A percentile compares a stretch with the other conserved stretches of the same genome.
These are phyloP conservation scores for Sclerotinia subarctica DNA, from an alignment of 2,329 filamentous ascomycete species.

Conservation along the genomic window DNA sequence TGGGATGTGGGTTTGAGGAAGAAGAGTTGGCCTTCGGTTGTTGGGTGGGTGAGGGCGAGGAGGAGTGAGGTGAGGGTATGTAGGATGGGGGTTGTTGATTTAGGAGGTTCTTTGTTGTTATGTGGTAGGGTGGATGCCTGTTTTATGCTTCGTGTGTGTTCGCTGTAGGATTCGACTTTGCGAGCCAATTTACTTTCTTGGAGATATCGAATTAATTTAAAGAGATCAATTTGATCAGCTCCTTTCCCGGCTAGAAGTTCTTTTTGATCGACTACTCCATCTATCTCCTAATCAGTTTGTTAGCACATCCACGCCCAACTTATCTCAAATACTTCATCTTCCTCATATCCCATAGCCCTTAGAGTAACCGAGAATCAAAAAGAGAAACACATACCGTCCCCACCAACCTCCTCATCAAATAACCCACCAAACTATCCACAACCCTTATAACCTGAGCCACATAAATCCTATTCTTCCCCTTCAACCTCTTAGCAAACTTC, in stretches of 20 bases:
- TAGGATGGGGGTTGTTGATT: constrained; percentile 34
- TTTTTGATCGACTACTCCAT: constrained; percentile 68
- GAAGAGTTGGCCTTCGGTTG: constrained; percentile 65
- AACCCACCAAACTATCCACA: constrained; percentile 71
- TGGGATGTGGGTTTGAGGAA: constrained; percentile 47
- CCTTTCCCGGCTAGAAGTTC: constrained; percentile 78
- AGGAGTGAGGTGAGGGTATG: constrained; percentile 67
- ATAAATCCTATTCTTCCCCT: constrained; percentile 88
- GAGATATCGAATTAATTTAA: constrained; percentile 82
- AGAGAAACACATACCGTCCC: constrained; percentile 44
- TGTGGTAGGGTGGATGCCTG: constrained; percentile 20
- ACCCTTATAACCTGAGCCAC: constrained; percentile 83
- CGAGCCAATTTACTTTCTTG: constrained; percentile 89
- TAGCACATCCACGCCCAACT: not conserved
- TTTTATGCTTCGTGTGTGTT: constrained; percentile 46
- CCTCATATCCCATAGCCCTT: not conserved
- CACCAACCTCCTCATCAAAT: constrained; percentile 56
- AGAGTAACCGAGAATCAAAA: not conserved
- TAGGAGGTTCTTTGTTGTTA: constrained; percentile 4
- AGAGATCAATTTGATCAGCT: constrained; percentile 92
- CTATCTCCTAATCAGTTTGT: constrained; percentile 42
- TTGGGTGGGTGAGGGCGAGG: constrained; percentile 79
- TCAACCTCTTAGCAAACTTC: constrained; percentile 82
- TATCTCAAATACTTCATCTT: not conserved
- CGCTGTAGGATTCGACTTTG: constrained; percentile 87